Evolutionary conservation across 1,284 basidiomycete genomes (phyloP), one percentile per base, ranked within the genome.

Genomic region (Inonotus hispidus): DNA sequence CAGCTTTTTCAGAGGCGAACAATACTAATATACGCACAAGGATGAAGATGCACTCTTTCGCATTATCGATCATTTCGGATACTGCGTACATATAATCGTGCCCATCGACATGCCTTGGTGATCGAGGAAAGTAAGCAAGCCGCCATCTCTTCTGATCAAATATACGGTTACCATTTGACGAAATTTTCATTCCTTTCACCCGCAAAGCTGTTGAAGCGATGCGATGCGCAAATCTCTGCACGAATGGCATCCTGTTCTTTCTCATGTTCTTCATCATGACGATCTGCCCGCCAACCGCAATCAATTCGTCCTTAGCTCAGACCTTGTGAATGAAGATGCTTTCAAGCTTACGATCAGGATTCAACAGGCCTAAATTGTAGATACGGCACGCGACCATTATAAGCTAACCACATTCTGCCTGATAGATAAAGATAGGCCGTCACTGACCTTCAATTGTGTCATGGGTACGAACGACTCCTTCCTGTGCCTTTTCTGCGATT

Each of bases 81-180:
- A 96, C 72, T 0, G 95, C 94, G 82, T 90, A 96, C 81, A 97
- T 92, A 72, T 95, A 97, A 75, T 97, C 92, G 63, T 93, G 89
- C 0, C 93, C 93, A 69, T 95, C 93, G 55, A 95, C 82, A 69
- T 93, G 91, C 87, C 88, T 89, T 58, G 21, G 32, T 32, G 3
- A 13, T 27, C 38, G 13, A 56, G 7, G 4, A 19, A 23, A 27
- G 16, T 55, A 4, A 37, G 3, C 16, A 55, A 4, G 3, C 32
- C 8, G 3, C 32, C n/a, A n/a, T 3, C 32, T 8, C 32, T 8
- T 32, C 32, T 4, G 8, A 32, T 32, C 32, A 27, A 47, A 7
- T 27, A 16, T 38, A 14, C 35, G 56, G 77, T 43, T 63, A 90
- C 92, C 92, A 97, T 75, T 96, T 97, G 53, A 92, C 88, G 53